These are phyloP conservation scores for Thyridium curvatum DNA, from an alignment of 2,329 filamentous ascomycete genomes.

Conservation along the genomic window DNA sequence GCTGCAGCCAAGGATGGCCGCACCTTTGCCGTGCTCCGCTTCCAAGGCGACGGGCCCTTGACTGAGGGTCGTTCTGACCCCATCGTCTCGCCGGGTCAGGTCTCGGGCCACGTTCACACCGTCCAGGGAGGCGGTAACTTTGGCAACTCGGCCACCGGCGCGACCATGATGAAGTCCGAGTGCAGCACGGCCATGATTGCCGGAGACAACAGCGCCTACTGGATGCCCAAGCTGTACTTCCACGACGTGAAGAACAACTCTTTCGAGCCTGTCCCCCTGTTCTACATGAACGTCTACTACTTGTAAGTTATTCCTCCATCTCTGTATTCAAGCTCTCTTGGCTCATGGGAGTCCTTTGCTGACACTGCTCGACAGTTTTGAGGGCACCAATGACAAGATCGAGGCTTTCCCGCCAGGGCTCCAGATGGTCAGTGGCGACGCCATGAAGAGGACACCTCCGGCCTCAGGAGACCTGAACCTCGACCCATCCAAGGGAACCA, in stretches of 20 bases:
- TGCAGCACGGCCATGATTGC: slow-evolving; percentile 67
- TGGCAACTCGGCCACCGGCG: slow-evolving; percentile 52
- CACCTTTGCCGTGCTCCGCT: slow-evolving; percentile 64
- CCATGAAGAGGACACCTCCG: slow-evolving; percentile 51
- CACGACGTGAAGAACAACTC: slow-evolving; percentile 53
- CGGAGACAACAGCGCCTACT: slow-evolving; percentile 69
- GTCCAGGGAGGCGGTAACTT: slow-evolving; percentile 68
- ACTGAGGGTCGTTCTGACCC: slow-evolving; percentile 59
- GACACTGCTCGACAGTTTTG: slow-evolving; percentile 40
- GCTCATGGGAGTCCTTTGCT: no score
- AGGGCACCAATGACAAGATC: slow-evolving; percentile 57
- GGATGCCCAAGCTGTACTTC: slow-evolving; percentile 69
- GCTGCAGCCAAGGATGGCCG: slow-evolving; percentile 35
- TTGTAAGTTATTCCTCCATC: slow-evolving; percentile 37
- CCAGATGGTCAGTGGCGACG: slow-evolving; percentile 64
- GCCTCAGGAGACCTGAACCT: slow-evolving; percentile 40
- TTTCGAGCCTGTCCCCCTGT: slow-evolving; percentile 60
- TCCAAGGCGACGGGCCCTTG: slow-evolving; percentile 59
- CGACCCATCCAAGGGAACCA: slow-evolving; percentile 42
- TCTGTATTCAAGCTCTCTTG: slow-evolving; percentile 1
- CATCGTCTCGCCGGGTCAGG: slow-evolving; percentile 55
- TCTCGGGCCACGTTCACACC: slow-evolving; percentile 60
- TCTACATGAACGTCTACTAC: slow-evolving; percentile 75
- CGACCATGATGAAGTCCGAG: slow-evolving; percentile 50
- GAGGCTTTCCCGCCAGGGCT: slow-evolving; percentile 65